These are phyloP conservation scores for Xylaria hypoxylon DNA, from an alignment of 2,329 filamentous ascomycete genomes.

Conservation along the genomic window DNA sequence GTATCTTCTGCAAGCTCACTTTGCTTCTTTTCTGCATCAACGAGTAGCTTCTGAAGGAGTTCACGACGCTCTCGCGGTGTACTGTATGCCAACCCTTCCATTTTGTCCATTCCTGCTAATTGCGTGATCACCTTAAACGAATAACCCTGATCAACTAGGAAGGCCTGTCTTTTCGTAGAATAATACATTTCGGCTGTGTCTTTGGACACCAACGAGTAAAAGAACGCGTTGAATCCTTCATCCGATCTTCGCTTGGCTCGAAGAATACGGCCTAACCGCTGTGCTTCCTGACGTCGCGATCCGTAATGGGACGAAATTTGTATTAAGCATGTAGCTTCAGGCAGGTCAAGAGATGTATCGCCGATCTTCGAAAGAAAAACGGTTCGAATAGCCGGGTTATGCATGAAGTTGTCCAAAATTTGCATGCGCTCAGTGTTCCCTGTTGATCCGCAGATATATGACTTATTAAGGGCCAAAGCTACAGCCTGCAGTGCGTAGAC, in stretches of 20 bases:
- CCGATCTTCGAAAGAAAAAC: slow-evolving; percentile 98
- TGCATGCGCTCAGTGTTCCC: slow-evolving; percentile 85
- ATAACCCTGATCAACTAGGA: slow-evolving; percentile 97
- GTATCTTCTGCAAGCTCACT: slow-evolving; percentile 71
- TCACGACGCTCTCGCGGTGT: slow-evolving; percentile 85
- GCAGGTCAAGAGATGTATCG: slow-evolving; percentile 96
- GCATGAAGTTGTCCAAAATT: slow-evolving; percentile 94
- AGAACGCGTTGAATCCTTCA: slow-evolving; percentile 98
- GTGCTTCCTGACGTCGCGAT: slow-evolving; percentile 94
- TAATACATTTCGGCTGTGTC: slow-evolving; percentile 99
- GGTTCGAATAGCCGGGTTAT: slow-evolving; percentile 89
- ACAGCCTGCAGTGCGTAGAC: slow-evolving; percentile 92
- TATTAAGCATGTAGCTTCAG: slow-evolving; percentile 95
- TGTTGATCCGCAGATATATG: slow-evolving; percentile 92
- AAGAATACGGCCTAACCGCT: slow-evolving; percentile 90
- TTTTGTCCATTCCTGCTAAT: slow-evolving; percentile 87
- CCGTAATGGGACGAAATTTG: slow-evolving; percentile 98
- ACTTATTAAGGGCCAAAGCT: slow-evolving; percentile 84
- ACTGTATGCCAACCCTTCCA: slow-evolving; percentile 82
- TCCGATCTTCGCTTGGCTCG: slow-evolving; percentile 96
- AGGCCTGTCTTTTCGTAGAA: slow-evolving; percentile 95
- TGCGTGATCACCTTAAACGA: slow-evolving; percentile 99
- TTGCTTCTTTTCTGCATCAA: slow-evolving; percentile 80
- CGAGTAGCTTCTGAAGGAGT: slow-evolving; percentile 86
- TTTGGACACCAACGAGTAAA: slow-evolving; percentile 97